phyloP scores from a whole-genome alignment of 2,329 filamentous ascomycete genomes.

The Fusarium sp. region DNA sequence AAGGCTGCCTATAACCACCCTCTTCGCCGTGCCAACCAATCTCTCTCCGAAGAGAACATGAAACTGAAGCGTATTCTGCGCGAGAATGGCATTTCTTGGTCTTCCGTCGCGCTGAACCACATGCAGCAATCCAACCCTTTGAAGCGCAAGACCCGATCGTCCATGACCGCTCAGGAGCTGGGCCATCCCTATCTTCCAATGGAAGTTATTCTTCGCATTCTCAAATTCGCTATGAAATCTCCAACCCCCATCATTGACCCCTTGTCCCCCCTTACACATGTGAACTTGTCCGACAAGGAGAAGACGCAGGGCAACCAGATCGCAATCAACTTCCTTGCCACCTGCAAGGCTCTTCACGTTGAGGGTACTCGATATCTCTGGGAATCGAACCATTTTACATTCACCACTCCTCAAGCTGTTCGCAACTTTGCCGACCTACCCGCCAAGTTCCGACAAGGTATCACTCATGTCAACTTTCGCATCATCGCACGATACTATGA shows the following conservation, averaged over 20 bases:
- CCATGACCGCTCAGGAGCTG: constrained; percentile 43
- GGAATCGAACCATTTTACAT: constrained; percentile 62
- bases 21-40: constrained; percentile 57
- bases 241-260: constrained; percentile 63
- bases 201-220: constrained; percentile 62
- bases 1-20: constrained; percentile 59
- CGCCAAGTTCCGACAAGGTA: constrained; percentile 52
- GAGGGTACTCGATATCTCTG: constrained; percentile 62
- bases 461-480: constrained; percentile 60
- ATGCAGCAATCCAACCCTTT: constrained; percentile 46
- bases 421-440: constrained; percentile 59
- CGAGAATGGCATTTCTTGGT: constrained; percentile 63
- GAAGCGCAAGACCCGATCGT: constrained; percentile 48
- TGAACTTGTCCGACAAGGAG: constrained; percentile 56
- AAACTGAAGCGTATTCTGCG: constrained; percentile 61
- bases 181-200: constrained; percentile 58
- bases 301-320: constrained; percentile 57
- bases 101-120: constrained; percentile 49
- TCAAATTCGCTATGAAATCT: constrained; percentile 61
- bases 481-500: constrained; percentile 66
- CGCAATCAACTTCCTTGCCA: constrained; percentile 62
- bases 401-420: constrained; percentile 62
- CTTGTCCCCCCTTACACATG: constrained; percentile 54
- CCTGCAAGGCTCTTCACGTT: constrained; percentile 58
- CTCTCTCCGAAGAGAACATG: constrained; percentile 59